phyloP scores from a whole-genome alignment of 208 protist species.

The Spongospora subterranea region DNA sequence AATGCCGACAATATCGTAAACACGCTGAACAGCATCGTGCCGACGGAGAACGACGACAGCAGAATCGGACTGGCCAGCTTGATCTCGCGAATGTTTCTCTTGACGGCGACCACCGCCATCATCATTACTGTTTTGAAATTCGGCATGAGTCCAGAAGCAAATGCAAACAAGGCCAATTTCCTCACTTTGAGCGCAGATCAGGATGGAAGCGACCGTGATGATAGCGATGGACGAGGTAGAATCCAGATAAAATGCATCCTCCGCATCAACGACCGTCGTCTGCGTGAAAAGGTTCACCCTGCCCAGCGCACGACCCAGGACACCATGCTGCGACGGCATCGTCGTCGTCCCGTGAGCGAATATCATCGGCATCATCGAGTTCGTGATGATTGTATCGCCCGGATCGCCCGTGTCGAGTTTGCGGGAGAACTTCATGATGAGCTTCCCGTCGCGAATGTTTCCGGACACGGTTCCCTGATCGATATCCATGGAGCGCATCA shows the following conservation, averaged over 20 bases:
- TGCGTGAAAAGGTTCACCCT: neutral
- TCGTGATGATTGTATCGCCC: neutral
- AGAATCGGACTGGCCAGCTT: neutral
- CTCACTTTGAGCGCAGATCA: neutral
- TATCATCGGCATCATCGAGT: constrained; percentile 26
- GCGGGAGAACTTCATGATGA: neutral
- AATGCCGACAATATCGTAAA: neutral
- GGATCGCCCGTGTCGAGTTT: neutral
- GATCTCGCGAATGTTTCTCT: neutral
- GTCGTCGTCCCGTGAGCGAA: neutral
- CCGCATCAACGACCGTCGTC: neutral
- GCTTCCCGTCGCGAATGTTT: neutral
- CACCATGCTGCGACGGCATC: neutral
- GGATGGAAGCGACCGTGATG: neutral
- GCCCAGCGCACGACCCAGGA: neutral
- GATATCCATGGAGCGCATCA: neutral
- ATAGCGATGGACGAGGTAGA: neutral
- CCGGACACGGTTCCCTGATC: neutral
- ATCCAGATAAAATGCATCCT: neutral
- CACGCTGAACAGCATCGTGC: neutral
- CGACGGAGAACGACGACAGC: neutral
- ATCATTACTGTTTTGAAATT: neutral
- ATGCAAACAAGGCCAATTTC: neutral
- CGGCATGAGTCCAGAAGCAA: neutral
- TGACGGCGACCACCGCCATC: neutral